phyloP scores from a whole-genome alignment of 345 rosid genomes.

The Tarenaya hassleriana region DNA sequence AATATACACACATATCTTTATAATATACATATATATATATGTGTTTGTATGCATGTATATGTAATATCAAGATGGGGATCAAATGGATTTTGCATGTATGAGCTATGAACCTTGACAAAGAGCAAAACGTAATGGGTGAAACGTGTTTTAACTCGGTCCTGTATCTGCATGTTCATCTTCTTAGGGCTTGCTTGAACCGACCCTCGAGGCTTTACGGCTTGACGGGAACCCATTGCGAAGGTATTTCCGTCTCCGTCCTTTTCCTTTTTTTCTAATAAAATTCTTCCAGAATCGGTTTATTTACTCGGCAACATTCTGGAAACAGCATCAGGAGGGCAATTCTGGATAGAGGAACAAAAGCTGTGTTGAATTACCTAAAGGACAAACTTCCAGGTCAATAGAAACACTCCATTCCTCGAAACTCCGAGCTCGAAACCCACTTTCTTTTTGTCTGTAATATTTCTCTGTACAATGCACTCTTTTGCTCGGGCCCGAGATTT shows the following conservation, averaged over 20 bases:
- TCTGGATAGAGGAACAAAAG: conserved; percentile 82
- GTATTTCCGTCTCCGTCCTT: conserved; percentile 31
- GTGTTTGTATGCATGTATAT: background rate
- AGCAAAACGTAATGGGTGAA: too few relatives aligned
- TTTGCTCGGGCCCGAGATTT: background rate
- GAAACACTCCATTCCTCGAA: background rate
- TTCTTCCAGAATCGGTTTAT: background rate
- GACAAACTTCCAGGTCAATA: conserved; percentile 65
- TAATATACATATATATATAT: background rate
- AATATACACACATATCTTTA: background rate
- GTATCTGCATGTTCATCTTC: background rate
- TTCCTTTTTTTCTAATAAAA: background rate
- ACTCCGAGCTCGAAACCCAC: background rate
- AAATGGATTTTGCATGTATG: too few relatives aligned
- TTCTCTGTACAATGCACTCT: conserved; percentile 11
- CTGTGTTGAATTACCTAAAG: conserved; percentile 66
- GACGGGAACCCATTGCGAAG: conserved; percentile 91
- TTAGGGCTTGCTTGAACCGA: conserved; percentile 84
- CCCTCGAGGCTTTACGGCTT: conserved; percentile 67
- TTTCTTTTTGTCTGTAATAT: conserved; percentile 21
- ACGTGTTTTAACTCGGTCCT: too few relatives aligned
- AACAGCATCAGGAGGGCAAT: conserved; percentile 83
- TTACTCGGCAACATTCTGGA: conserved; percentile 9
- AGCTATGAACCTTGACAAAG: too few relatives aligned
- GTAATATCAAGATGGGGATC: background rate